Conservation (phyloP, 768 basidiomycete genomes). For the Russula griseocarnosa region DNA sequence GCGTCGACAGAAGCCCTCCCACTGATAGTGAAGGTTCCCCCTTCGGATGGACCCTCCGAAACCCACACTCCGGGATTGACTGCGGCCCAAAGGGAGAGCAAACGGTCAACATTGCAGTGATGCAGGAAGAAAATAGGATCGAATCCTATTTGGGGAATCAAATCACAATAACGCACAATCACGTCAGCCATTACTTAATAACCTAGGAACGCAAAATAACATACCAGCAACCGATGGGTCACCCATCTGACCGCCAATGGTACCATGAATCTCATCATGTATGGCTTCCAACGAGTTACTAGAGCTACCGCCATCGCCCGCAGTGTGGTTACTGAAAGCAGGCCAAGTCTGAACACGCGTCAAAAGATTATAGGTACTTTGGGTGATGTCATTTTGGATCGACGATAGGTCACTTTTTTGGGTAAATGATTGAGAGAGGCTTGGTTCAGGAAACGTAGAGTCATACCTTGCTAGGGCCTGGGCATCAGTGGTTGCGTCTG, state of each 20-base stretch:
- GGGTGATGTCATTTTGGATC: conserved; percentile 5
- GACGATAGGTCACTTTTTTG: conserved; percentile 5
- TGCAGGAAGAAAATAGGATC: conserved; percentile 55
- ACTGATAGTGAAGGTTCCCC: conserved; percentile 23
- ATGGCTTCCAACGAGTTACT: conserved; percentile 49
- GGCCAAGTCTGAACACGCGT: conserved; percentile 40
- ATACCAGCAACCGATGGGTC: conserved; percentile 36
- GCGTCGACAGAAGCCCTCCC: neutral
- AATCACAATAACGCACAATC: conserved; percentile 30
- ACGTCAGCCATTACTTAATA: neutral
- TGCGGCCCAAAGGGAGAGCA: conserved; percentile 49
- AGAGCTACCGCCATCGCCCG: conserved; percentile 37
- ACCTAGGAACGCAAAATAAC: conserved; percentile 39
- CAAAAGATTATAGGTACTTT: conserved; percentile 35
- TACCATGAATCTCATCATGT: conserved; percentile 45
- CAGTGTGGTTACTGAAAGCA: conserved; percentile 46
- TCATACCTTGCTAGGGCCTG: conserved; percentile 32
- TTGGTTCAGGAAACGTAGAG: neutral
- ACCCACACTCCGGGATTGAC: conserved; percentile 44
- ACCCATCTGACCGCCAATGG: conserved; percentile 29
- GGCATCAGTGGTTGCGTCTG: conserved; percentile 31
- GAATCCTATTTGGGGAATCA: too few species aligned
- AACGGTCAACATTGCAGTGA: conserved; percentile 51
- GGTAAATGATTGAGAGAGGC: neutral
- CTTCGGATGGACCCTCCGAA: conserved; percentile 25